Base-by-base conservation (phyloP, 345 rosid genomes). In the Brassica nigra region DNA sequence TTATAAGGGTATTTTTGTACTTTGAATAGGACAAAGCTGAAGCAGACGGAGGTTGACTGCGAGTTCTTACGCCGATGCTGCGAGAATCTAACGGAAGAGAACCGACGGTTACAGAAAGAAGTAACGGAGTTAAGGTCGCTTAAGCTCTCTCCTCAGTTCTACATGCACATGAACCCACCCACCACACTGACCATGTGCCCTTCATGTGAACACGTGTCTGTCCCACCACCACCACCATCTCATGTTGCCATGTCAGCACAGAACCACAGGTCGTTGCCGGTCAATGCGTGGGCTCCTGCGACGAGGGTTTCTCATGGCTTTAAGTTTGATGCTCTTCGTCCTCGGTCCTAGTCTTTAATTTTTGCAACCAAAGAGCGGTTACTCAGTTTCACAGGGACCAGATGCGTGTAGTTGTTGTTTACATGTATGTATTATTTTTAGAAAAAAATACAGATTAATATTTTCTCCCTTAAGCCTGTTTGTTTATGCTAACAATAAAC, bases 111-210 rank as follows among this genome's bases (percentile, higher is more conserved):
- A 85, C 98, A 95, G 76, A 95, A 91, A 63, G 98, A 95, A 76
- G 97, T 93, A 37, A 93, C 89, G 80, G 98, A 93, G 82, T 87
- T 95, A 82, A 90, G 98, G 61, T 96, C 98, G 77, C 89, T 95
- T 74, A 95, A 95, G 82, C 91, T 91, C 4, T 93, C 98, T 84
- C 94, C 98, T 5, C 98, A 91, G 83, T 90, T 95, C 84, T 95
- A 89, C 97, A 93, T 95, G 99, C 97, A 89, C 71, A 90, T 93
- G 98, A 86, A 89, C 86, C 99, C 99, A 74, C 99, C 99, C 0
- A 93, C 98, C 8, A 95, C 99, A 14, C 90, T 95, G 39, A 95
- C 97, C 91, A 90, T 95, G 91, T 95, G 99, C 86, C 97, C 98
- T 10, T 91, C 98, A 12, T 95, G 99, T 74, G 98, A 93, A 86